These are phyloP conservation scores for Solanum aculeatissimum DNA, from an alignment of 305 asterid genomes.

Conservation along the genomic window DNA sequence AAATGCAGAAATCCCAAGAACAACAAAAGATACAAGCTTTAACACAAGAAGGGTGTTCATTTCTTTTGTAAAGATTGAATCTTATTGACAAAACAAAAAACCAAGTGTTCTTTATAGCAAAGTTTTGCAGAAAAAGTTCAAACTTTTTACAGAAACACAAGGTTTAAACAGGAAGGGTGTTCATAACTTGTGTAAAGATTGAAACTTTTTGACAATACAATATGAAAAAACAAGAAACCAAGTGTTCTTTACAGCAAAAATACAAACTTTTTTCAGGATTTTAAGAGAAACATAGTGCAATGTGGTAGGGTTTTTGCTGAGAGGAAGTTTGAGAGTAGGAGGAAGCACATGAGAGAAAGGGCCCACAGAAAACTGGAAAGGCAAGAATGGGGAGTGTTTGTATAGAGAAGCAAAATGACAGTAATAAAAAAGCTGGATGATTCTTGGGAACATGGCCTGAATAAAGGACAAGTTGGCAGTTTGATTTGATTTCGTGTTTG, in stretches of 20 bases:
- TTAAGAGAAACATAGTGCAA: not conserved
- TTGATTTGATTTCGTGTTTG: not conserved
- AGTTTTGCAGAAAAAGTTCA: not conserved
- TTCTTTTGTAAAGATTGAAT: not conserved
- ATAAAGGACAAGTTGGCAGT: conserved; percentile 2
- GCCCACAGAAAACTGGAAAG: conserved; percentile 28
- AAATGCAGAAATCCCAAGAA: conserved; percentile 28
- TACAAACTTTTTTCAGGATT: not conserved
- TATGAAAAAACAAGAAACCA: not conserved
- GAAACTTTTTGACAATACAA: not conserved
- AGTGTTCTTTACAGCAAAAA: not conserved
- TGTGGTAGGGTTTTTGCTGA: not conserved
- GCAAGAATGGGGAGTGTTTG: not conserved
- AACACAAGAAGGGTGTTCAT: conserved; percentile 33
- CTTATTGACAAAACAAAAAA: not conserved
- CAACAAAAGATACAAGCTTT: conserved; percentile 32
- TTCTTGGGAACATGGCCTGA: conserved; percentile 39
- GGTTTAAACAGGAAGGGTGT: conserved; percentile 25
- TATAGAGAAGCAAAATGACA: conserved; percentile 17
- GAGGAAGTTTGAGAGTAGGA: not conserved
- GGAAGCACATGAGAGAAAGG: conserved; percentile 34
- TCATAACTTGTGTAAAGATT: conserved; percentile 15
- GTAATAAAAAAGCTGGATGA: conserved; percentile 35
- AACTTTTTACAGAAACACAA: conserved; percentile 1
- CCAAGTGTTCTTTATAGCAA: not conserved